A percentile compares a stretch with the other conserved stretches of the same genome.
phyloP scores from a whole-genome alignment of 139 green algal genomes.

The Picochlorum sp. region DNA sequence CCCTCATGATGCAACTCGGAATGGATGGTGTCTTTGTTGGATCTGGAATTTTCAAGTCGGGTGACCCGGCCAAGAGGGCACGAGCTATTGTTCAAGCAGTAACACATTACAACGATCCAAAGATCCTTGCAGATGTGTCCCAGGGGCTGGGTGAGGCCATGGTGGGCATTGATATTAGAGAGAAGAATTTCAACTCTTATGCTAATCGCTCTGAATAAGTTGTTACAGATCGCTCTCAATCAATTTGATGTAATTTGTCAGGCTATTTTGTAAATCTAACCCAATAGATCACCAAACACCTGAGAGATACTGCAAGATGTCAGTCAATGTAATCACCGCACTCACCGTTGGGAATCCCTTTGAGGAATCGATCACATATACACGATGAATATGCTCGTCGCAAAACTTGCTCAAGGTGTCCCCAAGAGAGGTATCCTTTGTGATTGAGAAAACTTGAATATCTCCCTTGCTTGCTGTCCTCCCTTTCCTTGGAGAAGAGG shows the following conservation, averaged over 20 bases:
- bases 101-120: conserved; percentile 97
- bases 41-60: conserved; percentile 97
- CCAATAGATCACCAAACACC: conserved; percentile 15
- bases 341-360: background rate
- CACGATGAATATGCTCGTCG: conserved; percentile 19
- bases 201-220: conserved; percentile 72
- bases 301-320: conserved; percentile 17
- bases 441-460: conserved; percentile 25
- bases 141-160: conserved; percentile 87
- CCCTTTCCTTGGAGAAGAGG: background rate
- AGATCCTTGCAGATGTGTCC: conserved; percentile 88
- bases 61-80: conserved; percentile 83
- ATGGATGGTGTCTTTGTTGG: conserved; percentile 99
- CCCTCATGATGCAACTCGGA: conserved; percentile 99
- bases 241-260: conserved; percentile 1
- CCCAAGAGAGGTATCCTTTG: background rate
- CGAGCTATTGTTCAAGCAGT: conserved; percentile 96
- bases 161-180: conserved; percentile 92
- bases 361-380: conserved; percentile 22
- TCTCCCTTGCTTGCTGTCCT: conserved; percentile 15
- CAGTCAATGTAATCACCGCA: conserved; percentile 30
- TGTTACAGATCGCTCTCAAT: conserved; percentile 3
- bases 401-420: conserved; percentile 16
- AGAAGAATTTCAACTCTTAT: conserved; percentile 77
- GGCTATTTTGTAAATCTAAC: conserved; percentile 10